Evolutionary conservation across 176 grass and related monocot species (phyloP).

Genomic region (Oryza longistaminata): DNA sequence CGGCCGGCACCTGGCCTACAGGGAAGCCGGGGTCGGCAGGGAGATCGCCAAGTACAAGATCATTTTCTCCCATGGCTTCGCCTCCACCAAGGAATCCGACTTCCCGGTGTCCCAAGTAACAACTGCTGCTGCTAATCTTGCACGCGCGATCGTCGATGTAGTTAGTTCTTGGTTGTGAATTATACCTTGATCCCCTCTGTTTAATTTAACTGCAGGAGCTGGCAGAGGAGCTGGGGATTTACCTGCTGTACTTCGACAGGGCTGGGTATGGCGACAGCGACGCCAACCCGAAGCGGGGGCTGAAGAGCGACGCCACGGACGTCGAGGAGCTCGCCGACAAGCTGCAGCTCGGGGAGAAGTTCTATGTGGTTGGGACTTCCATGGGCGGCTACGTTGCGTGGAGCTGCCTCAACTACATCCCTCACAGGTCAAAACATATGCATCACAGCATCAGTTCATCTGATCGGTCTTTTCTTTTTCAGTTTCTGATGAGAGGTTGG

Average conservation of each 20-base stretch:
- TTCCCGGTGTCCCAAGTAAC: slow-evolving; percentile 49
- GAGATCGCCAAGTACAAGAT: slow-evolving; percentile 54
- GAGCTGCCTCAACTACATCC: slow-evolving; percentile 76
- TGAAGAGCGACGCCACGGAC: slow-evolving; percentile 62
- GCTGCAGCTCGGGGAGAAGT: slow-evolving; percentile 56
- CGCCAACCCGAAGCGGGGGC: slow-evolving; percentile 48
- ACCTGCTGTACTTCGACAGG: slow-evolving; percentile 59
- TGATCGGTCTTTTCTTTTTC: background rate
- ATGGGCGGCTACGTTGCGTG: slow-evolving; percentile 63
- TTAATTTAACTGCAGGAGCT: slow-evolving; percentile 37
- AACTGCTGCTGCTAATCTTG: background rate
- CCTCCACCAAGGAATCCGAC: slow-evolving; percentile 39
- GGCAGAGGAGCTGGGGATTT: slow-evolving; percentile 55
- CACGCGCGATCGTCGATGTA: background rate
- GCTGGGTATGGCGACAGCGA: slow-evolving; percentile 78
- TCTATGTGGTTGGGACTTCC: slow-evolving; percentile 61
- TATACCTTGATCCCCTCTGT: background rate
- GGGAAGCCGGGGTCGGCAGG: slow-evolving; percentile 57
- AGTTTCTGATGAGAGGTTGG: background rate
- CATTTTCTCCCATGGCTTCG: slow-evolving; percentile 52
- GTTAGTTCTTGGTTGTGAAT: background rate
- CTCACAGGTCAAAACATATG: slow-evolving; percentile 40
- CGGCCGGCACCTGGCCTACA: slow-evolving; percentile 66
- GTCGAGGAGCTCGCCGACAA: slow-evolving; percentile 58
- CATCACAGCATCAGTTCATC: background rate